Evolutionary conservation across 495 filamentous ascomycete genomes (phyloP).

Genomic region (Daldinia vernicosa): DNA sequence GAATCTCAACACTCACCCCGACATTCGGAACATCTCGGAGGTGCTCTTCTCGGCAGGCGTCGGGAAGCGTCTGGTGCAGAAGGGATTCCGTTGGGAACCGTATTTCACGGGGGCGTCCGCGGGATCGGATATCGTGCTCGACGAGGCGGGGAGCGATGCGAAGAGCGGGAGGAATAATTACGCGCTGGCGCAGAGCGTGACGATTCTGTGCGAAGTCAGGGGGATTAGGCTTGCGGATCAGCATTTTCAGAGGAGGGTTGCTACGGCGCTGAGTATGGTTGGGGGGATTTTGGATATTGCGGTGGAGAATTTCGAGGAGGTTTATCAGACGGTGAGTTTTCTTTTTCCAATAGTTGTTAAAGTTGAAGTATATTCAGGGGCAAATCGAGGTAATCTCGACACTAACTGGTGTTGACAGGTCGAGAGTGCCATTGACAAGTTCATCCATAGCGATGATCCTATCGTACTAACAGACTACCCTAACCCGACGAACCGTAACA

Average conservation of each 20-base stretch:
- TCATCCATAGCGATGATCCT: slow-evolving; percentile 36
- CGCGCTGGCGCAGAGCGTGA: slow-evolving; percentile 43
- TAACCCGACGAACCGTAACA: slow-evolving; percentile 32
- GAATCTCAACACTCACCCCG: slow-evolving; percentile 47
- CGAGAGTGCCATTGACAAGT: slow-evolving; percentile 40
- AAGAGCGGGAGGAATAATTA: slow-evolving; percentile 47
- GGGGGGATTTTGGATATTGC: slow-evolving; percentile 46
- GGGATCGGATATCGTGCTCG: slow-evolving; percentile 26
- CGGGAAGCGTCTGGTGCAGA: slow-evolving; percentile 24
- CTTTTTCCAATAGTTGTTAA: background rate
- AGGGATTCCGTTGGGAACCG: slow-evolving; percentile 47
- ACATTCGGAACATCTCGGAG: slow-evolving; percentile 49
- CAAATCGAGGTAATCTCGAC: background rate
- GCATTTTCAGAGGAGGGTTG: slow-evolving; percentile 45
- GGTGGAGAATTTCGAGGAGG: slow-evolving; percentile 39
- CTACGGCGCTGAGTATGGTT: slow-evolving; percentile 47
- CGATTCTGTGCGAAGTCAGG: slow-evolving; percentile 47
- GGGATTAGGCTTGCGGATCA: slow-evolving; percentile 49
- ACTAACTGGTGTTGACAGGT: slow-evolving; percentile 22
- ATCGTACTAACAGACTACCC: slow-evolving; percentile 46
- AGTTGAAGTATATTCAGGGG: background rate
- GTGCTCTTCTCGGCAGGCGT: slow-evolving; percentile 42
- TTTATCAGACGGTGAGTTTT: slow-evolving; percentile 38
- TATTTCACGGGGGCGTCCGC: slow-evolving; percentile 44
- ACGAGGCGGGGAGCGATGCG: slow-evolving; percentile 48